These are phyloP conservation scores for Pyricularia sp. DNA, from an alignment of 2,329 filamentous ascomycete genomes.

Conservation along the genomic window DNA sequence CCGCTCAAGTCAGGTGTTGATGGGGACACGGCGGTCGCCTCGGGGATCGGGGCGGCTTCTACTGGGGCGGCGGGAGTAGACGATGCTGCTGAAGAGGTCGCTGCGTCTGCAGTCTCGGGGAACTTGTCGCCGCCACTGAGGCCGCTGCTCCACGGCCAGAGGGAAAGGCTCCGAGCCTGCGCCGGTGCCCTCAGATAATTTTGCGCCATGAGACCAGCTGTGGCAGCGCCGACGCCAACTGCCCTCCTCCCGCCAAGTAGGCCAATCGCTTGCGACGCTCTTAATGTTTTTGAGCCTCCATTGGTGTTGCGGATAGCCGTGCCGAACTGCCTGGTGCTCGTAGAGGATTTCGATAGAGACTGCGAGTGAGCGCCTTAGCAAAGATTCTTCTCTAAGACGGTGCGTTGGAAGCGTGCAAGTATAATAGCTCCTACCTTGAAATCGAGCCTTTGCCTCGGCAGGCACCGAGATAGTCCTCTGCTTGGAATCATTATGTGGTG, in stretches of 20 bases:
- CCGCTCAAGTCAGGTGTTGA: not conserved
- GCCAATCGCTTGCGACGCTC: slow-evolving; percentile 1
- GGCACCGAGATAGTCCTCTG: slow-evolving; percentile 29
- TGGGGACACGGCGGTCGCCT: slow-evolving; percentile 1
- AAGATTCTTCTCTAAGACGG: slow-evolving; percentile 5
- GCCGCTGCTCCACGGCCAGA: not conserved
- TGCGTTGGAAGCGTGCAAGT: not conserved
- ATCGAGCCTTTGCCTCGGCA: slow-evolving; percentile 4
- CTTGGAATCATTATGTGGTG: slow-evolving; percentile 39
- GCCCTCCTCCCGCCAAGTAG: slow-evolving; percentile 13
- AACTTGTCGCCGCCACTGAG: not conserved
- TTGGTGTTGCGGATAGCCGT: slow-evolving; percentile 16
- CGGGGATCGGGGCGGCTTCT: slow-evolving; percentile 11
- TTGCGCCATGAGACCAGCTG: not conserved
- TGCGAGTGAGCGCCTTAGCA: slow-evolving; percentile 6
- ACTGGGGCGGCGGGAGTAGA: slow-evolving; percentile 13
- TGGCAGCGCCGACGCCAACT: slow-evolving; percentile 8
- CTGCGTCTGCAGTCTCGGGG: slow-evolving; percentile 3
- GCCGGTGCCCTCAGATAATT: slow-evolving; percentile 6
- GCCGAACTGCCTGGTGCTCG: slow-evolving; percentile 17
- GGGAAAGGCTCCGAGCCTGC: not conserved
- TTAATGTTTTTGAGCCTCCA: slow-evolving; percentile 5
- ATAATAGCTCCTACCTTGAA: not conserved
- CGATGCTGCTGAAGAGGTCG: slow-evolving; percentile 3
- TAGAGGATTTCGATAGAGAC: slow-evolving; percentile 6